Evolutionary conservation across 192 early-diverging fungal genomes (phyloP).

Genomic region (Thoreauomyces humboldtii): DNA sequence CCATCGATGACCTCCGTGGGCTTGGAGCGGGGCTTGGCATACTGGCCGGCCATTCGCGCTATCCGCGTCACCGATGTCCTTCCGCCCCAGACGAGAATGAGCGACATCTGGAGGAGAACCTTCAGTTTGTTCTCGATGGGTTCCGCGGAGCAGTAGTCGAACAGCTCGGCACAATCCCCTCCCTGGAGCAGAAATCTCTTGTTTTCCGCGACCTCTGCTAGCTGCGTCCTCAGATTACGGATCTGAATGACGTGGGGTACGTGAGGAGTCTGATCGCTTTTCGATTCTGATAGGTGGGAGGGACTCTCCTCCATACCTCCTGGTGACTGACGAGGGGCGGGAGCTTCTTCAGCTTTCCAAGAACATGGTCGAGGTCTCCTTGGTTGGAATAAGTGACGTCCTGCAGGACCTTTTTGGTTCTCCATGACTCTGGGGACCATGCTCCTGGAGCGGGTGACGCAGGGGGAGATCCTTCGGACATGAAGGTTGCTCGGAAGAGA

Average conservation of each 20-base stretch:
- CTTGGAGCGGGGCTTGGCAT: conserved; percentile 95
- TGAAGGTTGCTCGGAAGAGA: too few species aligned
- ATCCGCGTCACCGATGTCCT: conserved; percentile 92
- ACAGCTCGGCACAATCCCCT: conserved; percentile 98
- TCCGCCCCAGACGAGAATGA: conserved; percentile 92
- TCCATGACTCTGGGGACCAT: conserved; percentile 47
- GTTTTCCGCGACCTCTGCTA: conserved; percentile 84
- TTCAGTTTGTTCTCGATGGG: conserved; percentile 95
- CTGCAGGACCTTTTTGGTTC: conserved; percentile 55
- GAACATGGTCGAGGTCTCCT: conserved; percentile 62
- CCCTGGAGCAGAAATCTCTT: conserved; percentile 95
- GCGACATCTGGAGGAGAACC: conserved; percentile 94
- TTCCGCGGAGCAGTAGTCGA: conserved; percentile 93
- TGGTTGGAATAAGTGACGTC: conserved; percentile 86
- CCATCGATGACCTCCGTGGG: conserved; percentile 86
- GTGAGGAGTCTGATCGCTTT: too few species aligned
- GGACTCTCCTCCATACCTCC: conserved; percentile 57
- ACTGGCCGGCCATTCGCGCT: conserved; percentile 98
- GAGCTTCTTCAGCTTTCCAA: conserved; percentile 72
- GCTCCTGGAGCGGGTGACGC: not conserved
- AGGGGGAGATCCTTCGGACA: too few species aligned
- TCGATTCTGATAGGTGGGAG: too few species aligned
- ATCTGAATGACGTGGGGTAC: too few species aligned
- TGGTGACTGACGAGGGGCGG: conserved; percentile 86
- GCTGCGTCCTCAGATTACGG: conserved; percentile 73